These are phyloP conservation scores for Cyberlindnera samutprakarnensis DNA, from an alignment of 805 yeast genomes.

Conservation along the genomic window DNA sequence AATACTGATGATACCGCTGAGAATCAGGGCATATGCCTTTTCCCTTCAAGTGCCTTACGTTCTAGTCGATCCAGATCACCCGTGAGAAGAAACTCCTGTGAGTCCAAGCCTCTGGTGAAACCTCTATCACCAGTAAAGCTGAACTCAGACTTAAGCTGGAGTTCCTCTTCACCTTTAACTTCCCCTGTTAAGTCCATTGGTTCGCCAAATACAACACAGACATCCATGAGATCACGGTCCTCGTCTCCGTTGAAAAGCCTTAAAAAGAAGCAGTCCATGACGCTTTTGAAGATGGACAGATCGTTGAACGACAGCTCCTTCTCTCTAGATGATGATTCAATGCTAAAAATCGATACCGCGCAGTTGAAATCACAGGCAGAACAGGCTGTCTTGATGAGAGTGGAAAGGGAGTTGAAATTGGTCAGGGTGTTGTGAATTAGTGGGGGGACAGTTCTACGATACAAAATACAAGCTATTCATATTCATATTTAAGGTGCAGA, in stretches of 20 bases:
- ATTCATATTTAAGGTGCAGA: neutral
- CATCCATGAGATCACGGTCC: conserved; percentile 18
- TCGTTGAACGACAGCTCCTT: conserved; percentile 5
- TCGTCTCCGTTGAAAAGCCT: conserved; percentile 18
- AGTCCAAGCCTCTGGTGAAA: conserved; percentile 2
- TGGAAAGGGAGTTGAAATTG: conserved; percentile 20
- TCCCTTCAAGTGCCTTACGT: conserved; percentile 12
- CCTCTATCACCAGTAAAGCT: conserved; percentile 13
- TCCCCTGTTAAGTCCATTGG: conserved; percentile 4
- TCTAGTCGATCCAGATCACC: conserved; percentile 18
- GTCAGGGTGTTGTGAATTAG: conserved; percentile 4
- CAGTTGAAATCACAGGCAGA: conserved; percentile 16
- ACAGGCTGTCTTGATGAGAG: conserved; percentile 19
- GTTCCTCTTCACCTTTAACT: conserved; percentile 6
- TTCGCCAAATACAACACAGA: neutral
- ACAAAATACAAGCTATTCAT: neutral
- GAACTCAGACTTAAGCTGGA: neutral
- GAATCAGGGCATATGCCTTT: conserved; percentile 13
- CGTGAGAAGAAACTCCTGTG: conserved; percentile 11
- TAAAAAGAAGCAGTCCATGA: conserved; percentile 22
- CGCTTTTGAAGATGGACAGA: conserved; percentile 20
- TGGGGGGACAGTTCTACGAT: neutral
- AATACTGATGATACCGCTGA: conserved; percentile 1
- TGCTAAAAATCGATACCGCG: conserved; percentile 15
- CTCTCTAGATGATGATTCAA: conserved; percentile 7